Evolutionary conservation across 225 moss, liverwort and hornwort genomes (phyloP).

Genomic region (Straminergon stramineum): DNA sequence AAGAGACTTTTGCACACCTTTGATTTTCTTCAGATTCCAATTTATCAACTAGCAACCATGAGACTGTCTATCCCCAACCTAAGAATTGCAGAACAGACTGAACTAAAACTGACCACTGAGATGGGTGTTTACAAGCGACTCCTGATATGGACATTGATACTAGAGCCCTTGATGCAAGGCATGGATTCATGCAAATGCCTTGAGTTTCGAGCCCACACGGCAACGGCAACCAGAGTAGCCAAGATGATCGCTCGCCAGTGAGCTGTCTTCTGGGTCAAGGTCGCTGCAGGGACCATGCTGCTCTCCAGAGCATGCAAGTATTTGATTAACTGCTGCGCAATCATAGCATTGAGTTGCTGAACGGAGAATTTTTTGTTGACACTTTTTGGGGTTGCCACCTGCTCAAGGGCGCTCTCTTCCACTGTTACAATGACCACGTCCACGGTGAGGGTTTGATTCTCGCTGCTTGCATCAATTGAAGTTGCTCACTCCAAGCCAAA

Average conservation of each 20-base stretch:
- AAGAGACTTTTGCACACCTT: neutral
- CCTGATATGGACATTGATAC: slow-evolving; percentile 26
- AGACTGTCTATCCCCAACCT: neutral
- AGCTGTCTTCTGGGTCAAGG: neutral
- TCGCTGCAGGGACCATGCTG: neutral
- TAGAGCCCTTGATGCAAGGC: slow-evolving; percentile 10
- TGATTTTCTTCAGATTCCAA: neutral
- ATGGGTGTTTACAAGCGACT: slow-evolving; percentile 24
- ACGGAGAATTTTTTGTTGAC: neutral
- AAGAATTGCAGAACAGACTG: neutral
- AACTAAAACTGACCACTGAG: neutral
- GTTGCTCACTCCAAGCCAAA: neutral
- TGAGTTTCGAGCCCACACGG: slow-evolving; percentile 29
- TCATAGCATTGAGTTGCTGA: neutral
- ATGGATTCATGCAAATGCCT: slow-evolving; percentile 25
- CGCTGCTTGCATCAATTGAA: neutral
- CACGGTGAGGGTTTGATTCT: neutral
- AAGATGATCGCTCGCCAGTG: slow-evolving; percentile 27
- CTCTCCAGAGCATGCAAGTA: slow-evolving; percentile 7
- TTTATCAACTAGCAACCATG: neutral
- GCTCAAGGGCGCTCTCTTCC: neutral
- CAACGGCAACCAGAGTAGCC: slow-evolving; percentile 31
- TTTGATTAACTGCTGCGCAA: neutral
- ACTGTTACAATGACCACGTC: neutral
- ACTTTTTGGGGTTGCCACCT: neutral